Conservation (phyloP, 2,329 filamentous ascomycete species). For the Colletotrichum tabaci region DNA sequence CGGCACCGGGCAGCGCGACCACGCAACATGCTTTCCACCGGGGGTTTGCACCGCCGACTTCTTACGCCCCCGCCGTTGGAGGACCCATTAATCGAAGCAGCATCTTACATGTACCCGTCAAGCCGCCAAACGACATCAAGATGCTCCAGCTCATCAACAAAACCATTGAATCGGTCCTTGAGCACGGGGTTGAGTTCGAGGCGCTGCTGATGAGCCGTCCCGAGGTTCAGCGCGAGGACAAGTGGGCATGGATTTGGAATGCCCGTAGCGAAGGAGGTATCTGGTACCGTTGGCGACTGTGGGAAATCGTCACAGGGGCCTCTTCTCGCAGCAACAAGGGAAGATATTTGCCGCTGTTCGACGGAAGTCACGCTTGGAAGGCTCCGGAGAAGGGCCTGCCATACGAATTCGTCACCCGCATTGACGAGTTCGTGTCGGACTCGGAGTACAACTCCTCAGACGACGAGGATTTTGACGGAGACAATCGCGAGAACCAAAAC, state of each 20-base stretch:
- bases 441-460: slow-evolving; percentile 90
- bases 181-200: slow-evolving; percentile 89
- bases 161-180: slow-evolving; percentile 84
- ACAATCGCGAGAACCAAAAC: slow-evolving; percentile 64
- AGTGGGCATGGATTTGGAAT: slow-evolving; percentile 96
- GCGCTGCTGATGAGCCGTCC: slow-evolving; percentile 90
- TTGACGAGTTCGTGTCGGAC: slow-evolving; percentile 87
- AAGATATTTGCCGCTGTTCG: slow-evolving; percentile 78
- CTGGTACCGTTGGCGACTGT: slow-evolving; percentile 94
- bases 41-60: slow-evolving; percentile 83
- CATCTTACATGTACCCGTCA: slow-evolving; percentile 79
- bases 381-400: slow-evolving; percentile 79
- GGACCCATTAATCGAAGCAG: slow-evolving; percentile 60
- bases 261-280: slow-evolving; percentile 83
- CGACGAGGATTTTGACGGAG: slow-evolving; percentile 80
- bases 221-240: slow-evolving; percentile 87
- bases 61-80: slow-evolving; percentile 67
- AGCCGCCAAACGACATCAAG: slow-evolving; percentile 82
- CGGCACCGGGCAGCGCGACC: slow-evolving; percentile 53
- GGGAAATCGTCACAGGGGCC: slow-evolving; percentile 84
- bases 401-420: slow-evolving; percentile 83
- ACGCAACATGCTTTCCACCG: slow-evolving; percentile 64
- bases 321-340: slow-evolving; percentile 61
- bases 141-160: slow-evolving; percentile 89
- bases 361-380: slow-evolving; percentile 84